A percentile compares a stretch with the other conserved stretches of the same genome.
phyloP scores from a whole-genome alignment of 2,329 filamentous ascomycete genomes.

The Colletotrichum sp. region DNA sequence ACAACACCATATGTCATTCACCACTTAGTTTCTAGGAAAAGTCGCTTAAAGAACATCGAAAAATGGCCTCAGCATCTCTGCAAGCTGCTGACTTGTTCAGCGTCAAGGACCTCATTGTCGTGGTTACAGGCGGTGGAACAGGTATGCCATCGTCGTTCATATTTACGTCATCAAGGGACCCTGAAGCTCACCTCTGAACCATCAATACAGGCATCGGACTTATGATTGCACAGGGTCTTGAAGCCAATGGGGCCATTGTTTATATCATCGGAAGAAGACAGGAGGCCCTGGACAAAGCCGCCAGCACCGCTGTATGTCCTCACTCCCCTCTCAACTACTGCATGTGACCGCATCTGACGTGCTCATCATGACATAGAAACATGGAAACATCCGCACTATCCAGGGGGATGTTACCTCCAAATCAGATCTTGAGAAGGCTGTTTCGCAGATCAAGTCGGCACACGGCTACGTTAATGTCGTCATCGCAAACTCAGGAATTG shows the following conservation, averaged over 20 bases:
- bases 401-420: conserved; percentile 38
- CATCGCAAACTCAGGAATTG: conserved; percentile 63
- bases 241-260: conserved; percentile 55
- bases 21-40: not conserved
- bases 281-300: conserved; percentile 46
- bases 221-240: conserved; percentile 54
- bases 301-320: conserved; percentile 30
- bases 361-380: not conserved
- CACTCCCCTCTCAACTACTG: not conserved
- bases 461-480: conserved; percentile 62
- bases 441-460: conserved; percentile 48
- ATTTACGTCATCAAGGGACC: not conserved
- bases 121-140: conserved; percentile 58
- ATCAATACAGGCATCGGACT: conserved; percentile 49
- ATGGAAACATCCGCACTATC: conserved; percentile 24
- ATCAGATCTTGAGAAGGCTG: conserved; percentile 49
- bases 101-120: conserved; percentile 56
- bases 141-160: not conserved
- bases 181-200: not conserved
- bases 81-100: conserved; percentile 42
- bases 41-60: conserved; percentile 15
- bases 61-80: conserved; percentile 2
- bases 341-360: not conserved
- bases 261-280: conserved; percentile 56
- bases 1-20: not conserved